phyloP scores from a whole-genome alignment of 352 stramenopile genomes.

The Phytophthora gonapodyides region DNA sequence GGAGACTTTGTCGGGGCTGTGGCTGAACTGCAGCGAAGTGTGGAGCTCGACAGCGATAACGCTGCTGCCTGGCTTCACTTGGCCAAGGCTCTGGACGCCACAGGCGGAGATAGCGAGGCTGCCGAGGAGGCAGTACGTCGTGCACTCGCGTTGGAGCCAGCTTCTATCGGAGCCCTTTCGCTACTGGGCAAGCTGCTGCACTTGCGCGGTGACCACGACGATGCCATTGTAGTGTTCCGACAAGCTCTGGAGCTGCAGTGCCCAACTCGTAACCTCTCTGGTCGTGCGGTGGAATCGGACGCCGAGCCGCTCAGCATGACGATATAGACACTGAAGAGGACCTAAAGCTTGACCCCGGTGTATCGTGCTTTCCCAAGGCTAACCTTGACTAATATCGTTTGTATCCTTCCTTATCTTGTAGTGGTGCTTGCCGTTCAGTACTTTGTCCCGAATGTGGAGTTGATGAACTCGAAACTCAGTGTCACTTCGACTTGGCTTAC shows the following conservation, averaged over 20 bases:
- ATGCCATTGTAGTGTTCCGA: conserved; percentile 71
- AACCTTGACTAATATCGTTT: conserved; percentile 14
- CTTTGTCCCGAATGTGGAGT: conserved; percentile 51
- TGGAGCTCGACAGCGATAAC: conserved; percentile 45
- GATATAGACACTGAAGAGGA: conserved; percentile 30
- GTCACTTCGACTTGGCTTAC: conserved; percentile 44
- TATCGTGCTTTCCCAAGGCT: conserved; percentile 11
- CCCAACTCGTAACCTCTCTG: conserved; percentile 20
- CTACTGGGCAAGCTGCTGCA: conserved; percentile 70
- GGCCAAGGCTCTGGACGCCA: conserved; percentile 64
- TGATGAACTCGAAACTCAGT: conserved; percentile 54
- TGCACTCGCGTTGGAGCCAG: conserved; percentile 48
- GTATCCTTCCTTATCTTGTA: not conserved
- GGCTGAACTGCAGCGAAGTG: conserved; percentile 45
- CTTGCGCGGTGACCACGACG: conserved; percentile 63
- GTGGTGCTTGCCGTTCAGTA: conserved; percentile 27
- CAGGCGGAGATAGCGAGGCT: conserved; percentile 34
- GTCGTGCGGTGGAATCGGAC: conserved; percentile 7
- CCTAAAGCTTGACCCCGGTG: conserved; percentile 20
- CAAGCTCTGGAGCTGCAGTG: conserved; percentile 62
- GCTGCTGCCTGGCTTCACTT: conserved; percentile 57
- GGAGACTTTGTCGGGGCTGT: conserved; percentile 46
- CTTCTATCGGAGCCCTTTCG: conserved; percentile 59
- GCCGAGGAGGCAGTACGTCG: conserved; percentile 59
- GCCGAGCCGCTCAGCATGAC: conserved; percentile 29